A percentile compares a stretch with the other conserved stretches of the same genome.
These are phyloP conservation scores for Claviceps capensis DNA, from an alignment of 2,329 filamentous ascomycete species.

Conservation along the genomic window DNA sequence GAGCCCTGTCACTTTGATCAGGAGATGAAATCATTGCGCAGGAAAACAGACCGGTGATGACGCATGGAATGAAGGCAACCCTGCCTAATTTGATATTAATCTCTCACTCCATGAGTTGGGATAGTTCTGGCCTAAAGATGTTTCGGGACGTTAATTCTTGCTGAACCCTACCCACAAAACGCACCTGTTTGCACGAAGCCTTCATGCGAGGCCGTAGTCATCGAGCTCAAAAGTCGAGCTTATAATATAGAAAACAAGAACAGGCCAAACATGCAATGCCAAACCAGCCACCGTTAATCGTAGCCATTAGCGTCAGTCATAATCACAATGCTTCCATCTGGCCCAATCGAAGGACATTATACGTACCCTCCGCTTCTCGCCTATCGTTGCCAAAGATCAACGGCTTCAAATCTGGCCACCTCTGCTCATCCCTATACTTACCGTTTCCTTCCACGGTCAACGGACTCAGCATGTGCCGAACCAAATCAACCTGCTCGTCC, in stretches of 20 bases:
- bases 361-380: background rate
- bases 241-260: background rate
- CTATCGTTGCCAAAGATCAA: slow-evolving; percentile 10
- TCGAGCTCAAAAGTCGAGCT: background rate
- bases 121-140: background rate
- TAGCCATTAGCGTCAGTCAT: background rate
- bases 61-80: background rate
- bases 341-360: slow-evolving; percentile 8
- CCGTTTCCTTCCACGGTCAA: slow-evolving; percentile 7
- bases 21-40: background rate
- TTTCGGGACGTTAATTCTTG: background rate
- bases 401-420: slow-evolving; percentile 9
- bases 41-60: background rate
- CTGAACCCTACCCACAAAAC: background rate
- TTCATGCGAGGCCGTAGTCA: background rate
- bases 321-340: background rate
- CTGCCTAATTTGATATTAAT: too few species aligned
- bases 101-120: background rate
- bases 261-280: too few species aligned
- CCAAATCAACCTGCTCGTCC: slow-evolving; percentile 11
- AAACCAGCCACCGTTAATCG: background rate
- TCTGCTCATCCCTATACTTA: background rate
- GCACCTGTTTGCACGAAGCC: background rate
- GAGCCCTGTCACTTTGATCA: background rate
- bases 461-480: slow-evolving; percentile 14